Percentiles rank a stretch among this genome's conserved stretches.
These are phyloP conservation scores for Wickerhamiella azymoides DNA, from an alignment of 805 yeast species.

Conservation along the genomic window DNA sequence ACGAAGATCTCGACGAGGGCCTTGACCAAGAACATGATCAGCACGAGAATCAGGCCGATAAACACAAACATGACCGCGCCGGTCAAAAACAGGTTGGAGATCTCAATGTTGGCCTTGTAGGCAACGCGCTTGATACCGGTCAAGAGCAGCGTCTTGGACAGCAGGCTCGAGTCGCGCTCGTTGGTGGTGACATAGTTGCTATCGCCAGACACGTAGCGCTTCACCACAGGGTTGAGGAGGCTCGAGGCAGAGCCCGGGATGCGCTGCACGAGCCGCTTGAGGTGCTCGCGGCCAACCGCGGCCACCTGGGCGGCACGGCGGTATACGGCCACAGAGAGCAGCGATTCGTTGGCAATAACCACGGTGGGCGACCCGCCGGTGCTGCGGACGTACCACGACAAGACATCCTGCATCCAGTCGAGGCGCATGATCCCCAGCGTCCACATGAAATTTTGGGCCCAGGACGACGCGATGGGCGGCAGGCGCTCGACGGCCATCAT, in stretches of 20 bases:
- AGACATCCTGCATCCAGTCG: conserved; percentile 49
- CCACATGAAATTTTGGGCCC: conserved; percentile 97
- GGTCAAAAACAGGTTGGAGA: conserved; percentile 75
- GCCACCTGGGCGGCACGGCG: conserved; percentile 18
- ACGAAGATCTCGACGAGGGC: conserved; percentile 52
- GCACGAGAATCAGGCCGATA: conserved; percentile 46
- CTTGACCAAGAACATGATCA: conserved; percentile 49
- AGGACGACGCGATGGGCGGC: conserved; percentile 95
- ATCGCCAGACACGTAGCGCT: conserved; percentile 9
- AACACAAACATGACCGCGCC: conserved; percentile 73
- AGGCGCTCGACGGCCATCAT: conserved; percentile 90
- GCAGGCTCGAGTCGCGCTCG: conserved; percentile 46
- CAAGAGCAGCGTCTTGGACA: conserved; percentile 61
- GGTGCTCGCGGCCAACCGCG: background rate
- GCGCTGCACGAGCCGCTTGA: background rate
- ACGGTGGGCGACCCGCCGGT: conserved; percentile 86
- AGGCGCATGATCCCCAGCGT: conserved; percentile 79
- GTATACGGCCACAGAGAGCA: conserved; percentile 76
- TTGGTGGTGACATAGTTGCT: conserved; percentile 20
- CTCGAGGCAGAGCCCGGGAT: background rate
- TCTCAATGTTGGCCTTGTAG: conserved; percentile 68
- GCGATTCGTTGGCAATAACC: conserved; percentile 46
- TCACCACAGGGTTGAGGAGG: conserved; percentile 1
- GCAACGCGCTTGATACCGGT: conserved; percentile 92
- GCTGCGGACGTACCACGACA: conserved; percentile 27